phyloP scores from a whole-genome alignment of 2,329 filamentous ascomycete genomes.

The Cladobotryum protrusum region DNA sequence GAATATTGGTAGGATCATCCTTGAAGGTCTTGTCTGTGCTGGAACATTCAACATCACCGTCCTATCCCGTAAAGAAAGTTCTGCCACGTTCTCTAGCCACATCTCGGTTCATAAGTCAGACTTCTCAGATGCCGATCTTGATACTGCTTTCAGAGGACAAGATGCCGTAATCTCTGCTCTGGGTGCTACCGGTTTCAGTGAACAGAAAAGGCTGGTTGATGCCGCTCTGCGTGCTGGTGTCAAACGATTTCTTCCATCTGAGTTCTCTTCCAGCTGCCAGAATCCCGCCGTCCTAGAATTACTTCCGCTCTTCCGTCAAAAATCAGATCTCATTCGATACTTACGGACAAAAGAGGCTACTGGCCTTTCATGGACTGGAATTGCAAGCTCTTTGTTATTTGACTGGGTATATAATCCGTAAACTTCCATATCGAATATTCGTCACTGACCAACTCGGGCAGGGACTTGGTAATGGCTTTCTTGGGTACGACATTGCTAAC shows the following conservation, averaged over 20 bases:
- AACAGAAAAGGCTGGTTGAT: constrained; percentile 44
- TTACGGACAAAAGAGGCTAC: constrained; percentile 12
- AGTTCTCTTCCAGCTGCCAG: constrained; percentile 35
- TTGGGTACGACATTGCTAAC: constrained; percentile 11
- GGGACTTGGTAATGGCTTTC: constrained; percentile 13
- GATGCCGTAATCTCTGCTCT: constrained; percentile 35
- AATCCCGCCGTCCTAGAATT: constrained; percentile 13
- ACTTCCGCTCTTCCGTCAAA: constrained; percentile 16
- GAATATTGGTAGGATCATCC: constrained; percentile 14
- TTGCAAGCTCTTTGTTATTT: constrained; percentile 27
- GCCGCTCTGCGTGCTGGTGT: constrained; percentile 48
- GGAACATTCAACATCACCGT: constrained; percentile 12
- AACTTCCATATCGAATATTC: not conserved
- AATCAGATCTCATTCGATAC: constrained; percentile 15
- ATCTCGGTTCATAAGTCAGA: constrained; percentile 12
- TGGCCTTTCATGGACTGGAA: constrained; percentile 17
- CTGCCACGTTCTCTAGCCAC: constrained; percentile 6
- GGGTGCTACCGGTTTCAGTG: constrained; percentile 31
- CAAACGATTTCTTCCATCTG: constrained; percentile 47
- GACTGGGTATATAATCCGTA: constrained; percentile 14
- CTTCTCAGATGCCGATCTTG: constrained; percentile 13
- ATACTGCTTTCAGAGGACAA: constrained; percentile 11
- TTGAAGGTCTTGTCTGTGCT: constrained; percentile 8
- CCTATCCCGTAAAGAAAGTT: constrained; percentile 10
- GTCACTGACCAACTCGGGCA: not conserved